Base-by-base conservation (phyloP, 257 asterid genomes). In the Nicotiana benthamiana region DNA sequence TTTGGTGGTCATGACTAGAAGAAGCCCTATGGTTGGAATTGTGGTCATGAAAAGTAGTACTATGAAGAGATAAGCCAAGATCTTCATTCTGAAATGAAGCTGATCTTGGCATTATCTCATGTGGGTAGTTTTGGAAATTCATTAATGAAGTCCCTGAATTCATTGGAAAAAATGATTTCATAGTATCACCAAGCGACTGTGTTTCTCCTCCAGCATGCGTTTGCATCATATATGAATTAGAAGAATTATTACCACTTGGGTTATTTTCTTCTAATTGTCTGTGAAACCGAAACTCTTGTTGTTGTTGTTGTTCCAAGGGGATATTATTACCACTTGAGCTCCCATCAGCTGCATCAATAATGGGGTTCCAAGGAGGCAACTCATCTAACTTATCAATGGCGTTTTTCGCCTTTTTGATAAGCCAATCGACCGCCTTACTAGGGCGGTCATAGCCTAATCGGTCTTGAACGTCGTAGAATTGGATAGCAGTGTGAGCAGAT, bases 391-490 rank as follows among this genome's bases (percentile, higher is more conserved):
- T 98, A 59, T 96, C 99, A 65, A 96, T 96, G 80, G 99, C 91
- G 11, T 91, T 26, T 77, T 96, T 92, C 4, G 99, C 99, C 68
- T 96, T 92, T 76, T 92, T 94, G 46, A 96, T 96, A 15, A 96
- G 89, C 99, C 99, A 96, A 80, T 96, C 99, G 2, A 96, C 99
- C 1, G 99, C 99, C 79, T 96, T 96, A 83, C 99, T 96, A 32
- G 99, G 98, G 32, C 99, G 97, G 91, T 96, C 99, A 80, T 92
- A 94, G 43, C 99, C 99, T 2, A 96, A 92, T 52, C 99, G 92
- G 86, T 96, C 99, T 40, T 96, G 99, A 4, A 96, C 99, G 60
- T 96, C 99, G 80, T 96, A 96, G 85, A 96, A 96, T 46, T 96
- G 98, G 65, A 96, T 96, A 17, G 99, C 99, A 9, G 99, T 96